phyloP scores from a whole-genome alignment of 768 basidiomycete genomes.

The Rhizopogon salebrosus region DNA sequence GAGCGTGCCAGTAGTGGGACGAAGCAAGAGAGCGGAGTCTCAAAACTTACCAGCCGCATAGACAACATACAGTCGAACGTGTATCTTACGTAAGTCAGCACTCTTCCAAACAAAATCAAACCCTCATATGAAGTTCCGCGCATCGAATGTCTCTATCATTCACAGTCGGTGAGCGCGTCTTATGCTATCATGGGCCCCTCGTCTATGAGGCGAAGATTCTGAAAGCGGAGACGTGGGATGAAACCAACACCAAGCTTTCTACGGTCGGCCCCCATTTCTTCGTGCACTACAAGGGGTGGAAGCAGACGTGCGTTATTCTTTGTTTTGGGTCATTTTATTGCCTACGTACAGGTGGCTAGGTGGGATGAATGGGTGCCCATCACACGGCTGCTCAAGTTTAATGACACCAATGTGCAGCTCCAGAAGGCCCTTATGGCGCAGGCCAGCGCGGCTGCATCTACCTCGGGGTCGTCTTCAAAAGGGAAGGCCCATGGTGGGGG shows the following conservation, averaged over 20 bases:
- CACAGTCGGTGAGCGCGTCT: conserved; percentile 66
- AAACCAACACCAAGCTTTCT: conserved; percentile 54
- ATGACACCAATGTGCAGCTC: conserved; percentile 70
- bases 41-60: no score
- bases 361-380: conserved; percentile 98
- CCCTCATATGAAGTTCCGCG: not conserved
- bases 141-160: conserved; percentile 31
- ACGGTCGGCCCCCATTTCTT: conserved; percentile 78
- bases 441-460: conserved; percentile 37
- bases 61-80: no score
- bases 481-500: conserved; percentile 15
- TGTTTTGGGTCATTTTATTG: not conserved
- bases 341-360: conserved; percentile 33
- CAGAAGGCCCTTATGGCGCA: conserved; percentile 64
- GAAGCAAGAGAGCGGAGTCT: no score
- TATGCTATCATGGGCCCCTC: conserved; percentile 94
- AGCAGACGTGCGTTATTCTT: conserved; percentile 69
- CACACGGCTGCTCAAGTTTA: conserved; percentile 74
- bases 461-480: conserved; percentile 26
- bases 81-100: no score
- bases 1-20: no score
- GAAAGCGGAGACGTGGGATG: conserved; percentile 58
- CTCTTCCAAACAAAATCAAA: conserved; percentile 1
- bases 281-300: conserved; percentile 99
- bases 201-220: conserved; percentile 97